A percentile compares a stretch with the other conserved stretches of the same genome.
Conservation (phyloP, 805 yeast genomes). For the Pichia eremophila region DNA sequence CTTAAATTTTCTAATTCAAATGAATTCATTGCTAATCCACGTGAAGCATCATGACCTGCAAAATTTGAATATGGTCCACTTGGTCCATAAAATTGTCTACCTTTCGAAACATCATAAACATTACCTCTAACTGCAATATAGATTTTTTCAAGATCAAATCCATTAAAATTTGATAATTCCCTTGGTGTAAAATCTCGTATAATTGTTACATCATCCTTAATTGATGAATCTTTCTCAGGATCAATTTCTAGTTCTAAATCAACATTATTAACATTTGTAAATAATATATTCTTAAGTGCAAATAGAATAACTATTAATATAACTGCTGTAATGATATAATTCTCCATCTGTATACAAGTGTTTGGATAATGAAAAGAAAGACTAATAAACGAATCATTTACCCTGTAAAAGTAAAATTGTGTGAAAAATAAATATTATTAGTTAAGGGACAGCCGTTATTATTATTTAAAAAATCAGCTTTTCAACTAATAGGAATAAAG, state of each 20-base stretch:
- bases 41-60: constrained; percentile 92
- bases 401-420: no score
- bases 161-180: constrained; percentile 67
- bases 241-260: constrained; percentile 20
- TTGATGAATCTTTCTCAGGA: constrained; percentile 9
- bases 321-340: constrained; percentile 11
- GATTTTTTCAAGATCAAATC: constrained; percentile 70
- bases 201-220: constrained; percentile 16
- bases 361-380: no score
- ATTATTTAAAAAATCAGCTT: no score
- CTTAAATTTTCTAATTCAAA: constrained; percentile 63
- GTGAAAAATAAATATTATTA: no score
- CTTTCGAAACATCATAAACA: constrained; percentile 75
- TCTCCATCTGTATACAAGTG: constrained; percentile 15
- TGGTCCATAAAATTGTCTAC: constrained; percentile 87
- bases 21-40: constrained; percentile 84
- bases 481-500: no score
- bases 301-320: constrained; percentile 11
- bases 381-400: no score
- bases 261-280: constrained; percentile 14
- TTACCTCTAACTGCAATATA: constrained; percentile 78
- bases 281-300: constrained; percentile 17
- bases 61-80: constrained; percentile 90
- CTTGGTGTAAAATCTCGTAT: constrained; percentile 58
- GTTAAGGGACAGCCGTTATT: no score